These are phyloP conservation scores for Ophiostoma novo-ulmi DNA, from an alignment of 2,329 filamentous ascomycete genomes.

Conservation along the genomic window DNA sequence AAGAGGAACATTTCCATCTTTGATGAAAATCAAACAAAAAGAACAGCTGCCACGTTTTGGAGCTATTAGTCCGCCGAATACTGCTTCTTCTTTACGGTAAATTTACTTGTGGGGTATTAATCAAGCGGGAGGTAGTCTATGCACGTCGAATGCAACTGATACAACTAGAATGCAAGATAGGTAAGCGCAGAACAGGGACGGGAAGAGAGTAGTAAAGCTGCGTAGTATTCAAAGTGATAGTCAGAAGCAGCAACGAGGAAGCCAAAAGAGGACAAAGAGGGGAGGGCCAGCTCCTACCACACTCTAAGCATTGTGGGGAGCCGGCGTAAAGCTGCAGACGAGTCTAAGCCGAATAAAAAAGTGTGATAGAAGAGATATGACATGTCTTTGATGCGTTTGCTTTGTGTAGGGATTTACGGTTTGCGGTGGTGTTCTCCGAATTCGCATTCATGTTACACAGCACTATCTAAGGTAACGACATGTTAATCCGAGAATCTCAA, in stretches of 20 bases:
- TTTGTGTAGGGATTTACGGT: background rate
- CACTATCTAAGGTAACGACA: background rate
- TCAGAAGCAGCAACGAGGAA: no score
- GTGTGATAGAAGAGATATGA: background rate
- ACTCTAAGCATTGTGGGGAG: background rate
- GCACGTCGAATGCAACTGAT: background rate
- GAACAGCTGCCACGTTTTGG: slow-evolving; percentile 1
- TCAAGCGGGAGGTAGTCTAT: background rate
- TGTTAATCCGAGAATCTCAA: background rate
- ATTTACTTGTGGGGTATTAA: background rate
- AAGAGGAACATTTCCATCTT: background rate
- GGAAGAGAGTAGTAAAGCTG: background rate
- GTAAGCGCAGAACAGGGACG: background rate
- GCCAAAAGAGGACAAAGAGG: background rate
- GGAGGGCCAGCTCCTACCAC: background rate
- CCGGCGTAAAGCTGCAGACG: background rate
- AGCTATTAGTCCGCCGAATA: background rate
- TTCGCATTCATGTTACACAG: background rate
- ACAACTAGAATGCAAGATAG: slow-evolving; percentile 4
- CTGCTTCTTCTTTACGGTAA: background rate
- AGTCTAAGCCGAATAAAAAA: background rate
- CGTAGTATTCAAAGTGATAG: background rate
- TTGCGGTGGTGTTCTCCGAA: background rate
- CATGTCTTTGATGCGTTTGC: background rate
- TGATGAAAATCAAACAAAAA: background rate